phyloP scores from a whole-genome alignment of 768 basidiomycete genomes.

The Amanita thiersii region DNA sequence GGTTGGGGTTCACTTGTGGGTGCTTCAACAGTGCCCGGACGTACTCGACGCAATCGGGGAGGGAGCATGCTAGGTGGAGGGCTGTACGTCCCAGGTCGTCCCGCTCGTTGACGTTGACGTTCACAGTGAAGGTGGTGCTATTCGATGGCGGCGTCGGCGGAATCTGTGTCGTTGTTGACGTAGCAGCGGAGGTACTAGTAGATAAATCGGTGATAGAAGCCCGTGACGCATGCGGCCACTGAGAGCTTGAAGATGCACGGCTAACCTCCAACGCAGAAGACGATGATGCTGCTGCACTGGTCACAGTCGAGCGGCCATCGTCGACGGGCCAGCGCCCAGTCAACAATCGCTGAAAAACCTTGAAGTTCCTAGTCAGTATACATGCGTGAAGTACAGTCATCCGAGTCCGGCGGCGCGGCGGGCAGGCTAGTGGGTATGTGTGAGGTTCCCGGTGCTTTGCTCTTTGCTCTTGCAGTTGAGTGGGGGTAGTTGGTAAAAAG shows the following conservation, averaged over 20 bases:
- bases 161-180: no score
- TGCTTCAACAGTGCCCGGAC: conserved; percentile 69
- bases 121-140: background rate
- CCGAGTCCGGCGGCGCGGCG: background rate
- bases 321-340: no score
- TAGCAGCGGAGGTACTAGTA: no score
- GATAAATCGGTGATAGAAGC: no score
- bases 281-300: no score
- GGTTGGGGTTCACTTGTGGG: conserved; percentile 70
- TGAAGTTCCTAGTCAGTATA: conserved; percentile 2
- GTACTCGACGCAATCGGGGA: conserved; percentile 67
- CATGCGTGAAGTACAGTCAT: conserved; percentile 7
- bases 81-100: conserved; percentile 71
- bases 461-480: no score
- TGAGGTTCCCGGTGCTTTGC: no score
- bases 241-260: no score
- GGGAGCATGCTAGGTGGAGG: conserved; percentile 73
- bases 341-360: conserved; percentile 4
- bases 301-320: conserved; percentile 3
- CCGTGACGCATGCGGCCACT: no score
- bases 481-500: no score
- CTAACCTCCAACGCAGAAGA: no score
- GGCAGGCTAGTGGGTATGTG: no score
- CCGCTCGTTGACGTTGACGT: conserved; percentile 48
- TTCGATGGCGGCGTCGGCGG: background rate